A percentile compares a stretch with the other conserved stretches of the same genome.
These are phyloP conservation scores for Saccharomyces paradoxus DNA, from an alignment of 805 yeast genomes.

Conservation along the genomic window DNA sequence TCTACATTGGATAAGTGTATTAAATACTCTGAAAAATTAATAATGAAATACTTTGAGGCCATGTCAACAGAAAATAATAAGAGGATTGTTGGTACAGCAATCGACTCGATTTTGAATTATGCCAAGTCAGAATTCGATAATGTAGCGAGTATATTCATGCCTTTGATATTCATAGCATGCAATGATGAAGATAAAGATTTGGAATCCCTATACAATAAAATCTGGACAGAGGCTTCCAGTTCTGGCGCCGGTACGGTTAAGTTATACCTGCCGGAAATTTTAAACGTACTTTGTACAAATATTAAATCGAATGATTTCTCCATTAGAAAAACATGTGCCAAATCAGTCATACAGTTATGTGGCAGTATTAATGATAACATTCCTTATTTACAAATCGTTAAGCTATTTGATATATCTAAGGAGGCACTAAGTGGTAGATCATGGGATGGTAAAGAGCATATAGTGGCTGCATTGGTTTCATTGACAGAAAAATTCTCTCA, in stretches of 20 bases:
- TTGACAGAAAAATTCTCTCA: conserved; percentile 41
- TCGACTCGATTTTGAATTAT: conserved; percentile 58
- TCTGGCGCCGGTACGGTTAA: conserved; percentile 66
- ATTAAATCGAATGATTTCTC: conserved; percentile 52
- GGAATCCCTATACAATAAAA: conserved; percentile 43
- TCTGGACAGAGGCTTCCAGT: conserved; percentile 72
- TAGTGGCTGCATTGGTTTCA: conserved; percentile 61
- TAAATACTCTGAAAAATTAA: conserved; percentile 45
- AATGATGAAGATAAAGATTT: conserved; percentile 50
- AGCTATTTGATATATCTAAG: conserved; percentile 45
- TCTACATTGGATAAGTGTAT: conserved; percentile 45
- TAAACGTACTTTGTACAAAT: conserved; percentile 40
- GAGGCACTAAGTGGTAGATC: conserved; percentile 66
- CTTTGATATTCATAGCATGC: conserved; percentile 70
- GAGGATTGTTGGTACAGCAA: conserved; percentile 49
- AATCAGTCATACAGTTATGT: conserved; percentile 53
- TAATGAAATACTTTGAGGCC: conserved; percentile 48
- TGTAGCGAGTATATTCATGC: conserved; percentile 58
- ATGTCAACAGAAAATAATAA: conserved; percentile 38
- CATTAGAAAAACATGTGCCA: conserved; percentile 63
- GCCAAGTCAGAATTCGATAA: conserved; percentile 59
- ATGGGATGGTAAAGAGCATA: conserved; percentile 80
- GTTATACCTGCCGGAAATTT: conserved; percentile 63
- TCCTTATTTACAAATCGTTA: conserved; percentile 24
- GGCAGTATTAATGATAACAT: conserved; percentile 34